These are phyloP conservation scores for Cladosporium sp. DNA, from an alignment of 2,329 filamentous ascomycete species.

Conservation along the genomic window DNA sequence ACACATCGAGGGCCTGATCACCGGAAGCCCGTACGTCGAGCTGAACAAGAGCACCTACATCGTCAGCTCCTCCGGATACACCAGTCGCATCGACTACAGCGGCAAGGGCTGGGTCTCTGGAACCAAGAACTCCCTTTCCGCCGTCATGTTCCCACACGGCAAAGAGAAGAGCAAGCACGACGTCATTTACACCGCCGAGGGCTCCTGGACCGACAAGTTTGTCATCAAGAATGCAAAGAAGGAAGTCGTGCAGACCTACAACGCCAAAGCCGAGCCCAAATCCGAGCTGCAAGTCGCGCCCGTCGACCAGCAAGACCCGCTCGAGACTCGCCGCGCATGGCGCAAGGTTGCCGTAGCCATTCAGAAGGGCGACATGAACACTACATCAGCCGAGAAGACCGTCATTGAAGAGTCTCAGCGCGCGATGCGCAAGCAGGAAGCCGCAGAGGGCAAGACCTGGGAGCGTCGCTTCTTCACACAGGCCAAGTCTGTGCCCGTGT, in stretches of 20 bases:
- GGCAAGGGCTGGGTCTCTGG: slow-evolving; percentile 94
- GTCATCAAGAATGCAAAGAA: slow-evolving; percentile 69
- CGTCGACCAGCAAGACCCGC: slow-evolving; percentile 77
- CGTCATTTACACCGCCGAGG: slow-evolving; percentile 76
- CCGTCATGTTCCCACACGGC: slow-evolving; percentile 68
- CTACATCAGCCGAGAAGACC: slow-evolving; percentile 74
- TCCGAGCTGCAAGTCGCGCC: slow-evolving; percentile 72
- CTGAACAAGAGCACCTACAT: slow-evolving; percentile 85
- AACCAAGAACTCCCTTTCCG: slow-evolving; percentile 90
- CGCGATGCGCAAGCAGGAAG: slow-evolving; percentile 72
- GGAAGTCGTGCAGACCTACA: slow-evolving; percentile 47
- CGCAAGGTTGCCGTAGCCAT: slow-evolving; percentile 80
- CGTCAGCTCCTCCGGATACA: slow-evolving; percentile 80
- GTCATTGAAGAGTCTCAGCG: slow-evolving; percentile 90
- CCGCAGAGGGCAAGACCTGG: slow-evolving; percentile 75
- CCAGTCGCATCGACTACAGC: slow-evolving; percentile 87
- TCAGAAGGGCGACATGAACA: slow-evolving; percentile 78
- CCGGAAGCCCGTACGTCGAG: slow-evolving; percentile 85
- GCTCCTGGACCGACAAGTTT: slow-evolving; percentile 87
- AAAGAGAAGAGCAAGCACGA: slow-evolving; percentile 64
- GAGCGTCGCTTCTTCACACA: slow-evolving; percentile 76
- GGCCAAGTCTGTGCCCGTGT: slow-evolving; percentile 44
- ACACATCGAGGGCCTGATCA: slow-evolving; percentile 91
- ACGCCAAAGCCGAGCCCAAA: slow-evolving; percentile 51
- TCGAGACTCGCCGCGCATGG: slow-evolving; percentile 89